Evolutionary conservation across 2,329 filamentous ascomycete genomes (phyloP).

Genomic region (Alternaria tenuissima): DNA sequence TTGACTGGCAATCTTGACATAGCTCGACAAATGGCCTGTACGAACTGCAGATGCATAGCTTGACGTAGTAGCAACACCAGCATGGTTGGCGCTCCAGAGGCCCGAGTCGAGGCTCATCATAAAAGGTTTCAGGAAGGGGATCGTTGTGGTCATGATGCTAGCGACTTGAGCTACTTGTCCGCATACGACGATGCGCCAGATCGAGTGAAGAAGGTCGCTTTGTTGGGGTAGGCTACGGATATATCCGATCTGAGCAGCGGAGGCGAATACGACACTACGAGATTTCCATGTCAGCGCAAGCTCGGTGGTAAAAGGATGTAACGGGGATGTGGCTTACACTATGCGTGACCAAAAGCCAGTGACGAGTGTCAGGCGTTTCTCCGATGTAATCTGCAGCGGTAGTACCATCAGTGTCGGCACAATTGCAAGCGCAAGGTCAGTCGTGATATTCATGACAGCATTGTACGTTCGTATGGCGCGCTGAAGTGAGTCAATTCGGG

Average conservation of each 20-base stretch:
- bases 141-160: slow-evolving; percentile 11
- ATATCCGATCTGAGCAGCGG: neutral
- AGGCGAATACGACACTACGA: slow-evolving; percentile 1
- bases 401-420: slow-evolving; percentile 9
- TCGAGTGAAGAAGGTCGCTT: slow-evolving; percentile 3
- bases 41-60: neutral
- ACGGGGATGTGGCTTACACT: neutral
- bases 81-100: slow-evolving; percentile 2
- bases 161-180: slow-evolving; percentile 12
- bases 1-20: neutral
- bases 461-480: slow-evolving; percentile 8
- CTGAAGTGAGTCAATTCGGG: neutral
- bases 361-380: neutral
- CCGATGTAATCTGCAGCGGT: neutral
- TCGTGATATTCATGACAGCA: slow-evolving; percentile 9
- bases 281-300: neutral
- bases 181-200: slow-evolving; percentile 15
- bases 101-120: slow-evolving; percentile 18
- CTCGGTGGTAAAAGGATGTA: neutral
- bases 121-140: slow-evolving; percentile 18
- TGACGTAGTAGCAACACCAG: neutral
- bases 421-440: slow-evolving; percentile 3
- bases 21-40: neutral
- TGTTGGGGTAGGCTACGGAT: neutral
- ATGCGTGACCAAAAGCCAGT: slow-evolving; percentile 6